These are phyloP conservation scores for Curvularia spicifera DNA, from an alignment of 2,329 filamentous ascomycete species.

Conservation along the genomic window DNA sequence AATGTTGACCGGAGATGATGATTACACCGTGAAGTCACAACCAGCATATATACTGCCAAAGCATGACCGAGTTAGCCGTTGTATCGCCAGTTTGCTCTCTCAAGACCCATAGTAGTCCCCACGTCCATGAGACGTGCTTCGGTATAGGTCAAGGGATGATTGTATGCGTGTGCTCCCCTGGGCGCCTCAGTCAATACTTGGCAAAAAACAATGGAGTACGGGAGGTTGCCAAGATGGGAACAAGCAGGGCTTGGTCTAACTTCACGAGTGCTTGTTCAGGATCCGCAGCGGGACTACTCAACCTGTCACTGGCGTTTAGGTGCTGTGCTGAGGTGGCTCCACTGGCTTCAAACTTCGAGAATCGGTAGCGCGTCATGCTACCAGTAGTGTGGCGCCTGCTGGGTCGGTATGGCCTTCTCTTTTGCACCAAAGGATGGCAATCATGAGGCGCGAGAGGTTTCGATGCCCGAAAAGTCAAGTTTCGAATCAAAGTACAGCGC, in stretches of 20 bases:
- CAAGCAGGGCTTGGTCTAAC: conserved; percentile 10
- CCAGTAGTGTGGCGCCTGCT: conserved; percentile 9
- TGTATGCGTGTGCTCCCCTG: conserved; percentile 15
- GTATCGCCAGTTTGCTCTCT: conserved; percentile 8
- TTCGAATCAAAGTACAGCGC: conserved; percentile 32
- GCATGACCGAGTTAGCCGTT: conserved; percentile 1
- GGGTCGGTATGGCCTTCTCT: conserved; percentile 3
- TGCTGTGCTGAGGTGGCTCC: conserved; percentile 25
- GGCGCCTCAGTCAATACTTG: conserved; percentile 21
- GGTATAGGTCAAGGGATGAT: conserved; percentile 18
- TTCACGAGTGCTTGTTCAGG: conserved; percentile 11
- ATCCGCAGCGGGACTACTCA: conserved; percentile 15
- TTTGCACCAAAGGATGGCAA: conserved; percentile 12
- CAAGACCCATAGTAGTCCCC: conserved; percentile 26
- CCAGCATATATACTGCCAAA: conserved; percentile 25
- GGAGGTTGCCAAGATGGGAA: conserved; percentile 14
- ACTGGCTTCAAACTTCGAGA: conserved; percentile 28
- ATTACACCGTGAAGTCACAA: conserved; percentile 1
- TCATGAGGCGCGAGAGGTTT: conserved; percentile 29
- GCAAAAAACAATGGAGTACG: conserved; percentile 10
- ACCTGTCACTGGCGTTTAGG: conserved; percentile 17
- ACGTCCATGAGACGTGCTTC: conserved; percentile 33
- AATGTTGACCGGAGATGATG: conserved; percentile 11
- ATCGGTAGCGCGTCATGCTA: conserved; percentile 9
- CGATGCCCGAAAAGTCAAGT: conserved; percentile 26